Percentiles rank a stretch among this genome's conserved stretches.
phyloP scores from a whole-genome alignment of 768 basidiomycete genomes.

The Hirschioporus abietinus region DNA sequence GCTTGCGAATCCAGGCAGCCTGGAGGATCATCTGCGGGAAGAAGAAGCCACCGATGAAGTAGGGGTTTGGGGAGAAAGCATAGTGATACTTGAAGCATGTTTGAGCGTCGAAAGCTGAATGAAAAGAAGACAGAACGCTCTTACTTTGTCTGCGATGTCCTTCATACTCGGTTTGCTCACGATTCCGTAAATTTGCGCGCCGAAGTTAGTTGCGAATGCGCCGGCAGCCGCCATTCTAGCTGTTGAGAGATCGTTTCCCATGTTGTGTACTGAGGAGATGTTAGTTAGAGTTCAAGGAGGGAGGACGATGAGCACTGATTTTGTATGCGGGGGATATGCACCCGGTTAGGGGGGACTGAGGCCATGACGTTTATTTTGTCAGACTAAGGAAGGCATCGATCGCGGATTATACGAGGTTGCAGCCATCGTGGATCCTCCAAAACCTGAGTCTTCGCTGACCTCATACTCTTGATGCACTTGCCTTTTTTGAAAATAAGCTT shows the following conservation, averaged over 20 bases:
- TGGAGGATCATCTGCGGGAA: conserved; percentile 24
- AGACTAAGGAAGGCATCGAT: not conserved
- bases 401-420: not conserved
- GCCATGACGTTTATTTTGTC: not conserved
- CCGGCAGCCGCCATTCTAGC: conserved; percentile 22
- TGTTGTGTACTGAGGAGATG: conserved; percentile 8
- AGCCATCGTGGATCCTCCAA: conserved; percentile 1
- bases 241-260: conserved; percentile 23
- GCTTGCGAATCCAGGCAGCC: conserved; percentile 23
- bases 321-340: not conserved
- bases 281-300: conserved; percentile 5
- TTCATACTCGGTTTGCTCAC: conserved; percentile 27
- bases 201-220: conserved; percentile 25
- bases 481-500: not conserved
- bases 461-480: not conserved
- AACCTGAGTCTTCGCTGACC: not conserved
- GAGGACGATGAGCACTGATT: no score
- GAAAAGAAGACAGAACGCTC: conserved; percentile 5
- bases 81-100: conserved; percentile 24
- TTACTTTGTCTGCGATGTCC: conserved; percentile 25
- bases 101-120: conserved; percentile 2
- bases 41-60: conserved; percentile 28
- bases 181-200: conserved; percentile 25
- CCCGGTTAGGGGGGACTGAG: not conserved
- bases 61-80: conserved; percentile 28